Base-by-base conservation (phyloP, 2,329 filamentous ascomycete genomes). In the Rhynchosporium agropyri region DNA sequence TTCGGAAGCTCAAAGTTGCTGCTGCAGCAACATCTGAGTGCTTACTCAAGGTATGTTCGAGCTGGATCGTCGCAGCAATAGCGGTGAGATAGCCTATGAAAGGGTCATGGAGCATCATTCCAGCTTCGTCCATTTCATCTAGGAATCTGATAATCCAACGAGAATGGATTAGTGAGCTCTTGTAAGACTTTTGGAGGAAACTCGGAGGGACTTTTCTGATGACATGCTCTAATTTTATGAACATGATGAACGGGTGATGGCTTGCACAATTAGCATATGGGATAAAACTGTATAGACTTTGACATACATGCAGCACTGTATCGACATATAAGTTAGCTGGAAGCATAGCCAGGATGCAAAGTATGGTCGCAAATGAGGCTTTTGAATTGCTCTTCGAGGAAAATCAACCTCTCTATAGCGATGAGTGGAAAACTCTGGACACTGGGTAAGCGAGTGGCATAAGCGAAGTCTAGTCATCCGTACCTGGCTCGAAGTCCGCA, bases 201-300 rank as follows among this genome's bases (percentile, higher is more conserved):
- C 65, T 67, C 42, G 65, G 65, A 1, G 65, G 65, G 13, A 67
- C 65, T 53, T 67, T 67, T 49, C 63, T 53, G 26, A 67, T 67
- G 40, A 67, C 63, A 50, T 65, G 63, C 42, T 67, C 60, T 4
- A 67, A 20, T 50, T 67, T 67, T n/a, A 65, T 67, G 53, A 67
- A 67, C 65, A 67, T 67, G n/a, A 67, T 65, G 42, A 67, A 67
- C 2, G 65, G 65, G 46, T 67, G 65, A 51, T 67, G 65, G 43
- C 65, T 67, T 63, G 57, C 28, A 28, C 9, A 10, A 33, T 48
- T 42, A 20, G 10, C 3, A 33, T 20, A 6, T 28, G 26, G 26
- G 0, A 6, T 20, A 12, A 10, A 20, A 0, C 13, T 1, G 2
- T 13, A 9, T 9, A 2, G 38, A 8, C 26, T 20, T n/a, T 48